Conservation (phyloP, 169 alveolate species). For the Eimeria maxima region DNA sequence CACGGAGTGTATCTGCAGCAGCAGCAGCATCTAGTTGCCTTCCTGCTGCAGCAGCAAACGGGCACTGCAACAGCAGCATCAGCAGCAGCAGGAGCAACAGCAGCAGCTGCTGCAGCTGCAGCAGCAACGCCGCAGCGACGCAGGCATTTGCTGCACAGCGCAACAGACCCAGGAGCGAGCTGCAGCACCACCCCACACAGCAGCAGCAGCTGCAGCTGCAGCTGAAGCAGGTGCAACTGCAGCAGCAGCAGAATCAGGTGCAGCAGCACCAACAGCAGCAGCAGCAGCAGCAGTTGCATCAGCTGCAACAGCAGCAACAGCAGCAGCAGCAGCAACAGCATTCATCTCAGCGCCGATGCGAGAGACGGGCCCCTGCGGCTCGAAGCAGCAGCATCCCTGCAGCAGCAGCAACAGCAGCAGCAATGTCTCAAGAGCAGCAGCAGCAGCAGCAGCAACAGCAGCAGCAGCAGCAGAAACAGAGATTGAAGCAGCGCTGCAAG, state of each 20-base stretch:
- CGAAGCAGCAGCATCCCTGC: constrained; percentile 16
- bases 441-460: constrained; percentile 8
- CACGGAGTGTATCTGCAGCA: neutral
- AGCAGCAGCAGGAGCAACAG: neutral
- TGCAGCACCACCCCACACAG: neutral
- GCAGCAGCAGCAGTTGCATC: constrained; percentile 3
- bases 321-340: constrained; percentile 41
- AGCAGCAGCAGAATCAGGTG: too few species aligned
- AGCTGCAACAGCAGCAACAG: neutral
- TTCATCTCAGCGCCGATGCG: neutral
- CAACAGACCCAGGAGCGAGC: neutral
- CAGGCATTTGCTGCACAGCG: neutral
- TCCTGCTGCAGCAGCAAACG: neutral
- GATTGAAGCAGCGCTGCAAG: neutral
- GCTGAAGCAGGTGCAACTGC: too few species aligned
- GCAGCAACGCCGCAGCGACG: neutral
- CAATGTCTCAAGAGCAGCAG: neutral
- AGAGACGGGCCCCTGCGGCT: neutral
- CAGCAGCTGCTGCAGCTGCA: neutral
- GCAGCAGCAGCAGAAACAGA: neutral
- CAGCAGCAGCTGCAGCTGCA: too few species aligned
- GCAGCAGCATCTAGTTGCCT: constrained; percentile 14
- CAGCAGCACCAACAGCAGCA: too few species aligned
- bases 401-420: constrained; percentile 7
- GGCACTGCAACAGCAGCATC: constrained; percentile 28